Conservation (phyloP, 2,329 filamentous ascomycete genomes). For the Epichloe hybrida region DNA sequence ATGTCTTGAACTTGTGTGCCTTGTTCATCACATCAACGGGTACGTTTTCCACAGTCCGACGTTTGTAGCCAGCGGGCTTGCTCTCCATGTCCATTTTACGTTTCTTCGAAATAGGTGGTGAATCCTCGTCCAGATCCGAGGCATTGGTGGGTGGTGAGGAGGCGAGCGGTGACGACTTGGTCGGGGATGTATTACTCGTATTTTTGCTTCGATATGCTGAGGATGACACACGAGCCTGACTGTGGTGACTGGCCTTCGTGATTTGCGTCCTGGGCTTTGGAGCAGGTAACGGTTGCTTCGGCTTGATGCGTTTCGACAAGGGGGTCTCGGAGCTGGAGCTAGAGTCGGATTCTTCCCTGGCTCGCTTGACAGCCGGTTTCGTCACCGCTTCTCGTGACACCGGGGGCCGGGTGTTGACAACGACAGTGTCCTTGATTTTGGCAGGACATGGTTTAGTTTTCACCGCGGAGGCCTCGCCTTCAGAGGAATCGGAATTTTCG, state of each 20-base stretch:
- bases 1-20: constrained; percentile 41
- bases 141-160: constrained; percentile 53
- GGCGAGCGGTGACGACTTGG: constrained; percentile 52
- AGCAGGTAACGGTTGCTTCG: constrained; percentile 25
- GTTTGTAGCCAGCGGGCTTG: constrained; percentile 16
- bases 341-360: constrained; percentile 38
- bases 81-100: constrained; percentile 23
- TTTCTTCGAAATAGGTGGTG: constrained; percentile 25
- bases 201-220: constrained; percentile 28
- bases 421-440: constrained; percentile 20
- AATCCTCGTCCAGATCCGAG: constrained; percentile 41
- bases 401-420: constrained; percentile 21
- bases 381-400: constrained; percentile 18
- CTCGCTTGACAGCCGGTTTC: constrained; percentile 32
- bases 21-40: constrained; percentile 34
- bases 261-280: constrained; percentile 29
- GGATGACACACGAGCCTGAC: constrained; percentile 23
- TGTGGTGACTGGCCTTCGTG: constrained; percentile 33
- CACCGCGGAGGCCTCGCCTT: constrained; percentile 27
- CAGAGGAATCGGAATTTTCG: constrained; percentile 41
- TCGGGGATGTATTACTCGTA: constrained; percentile 41
- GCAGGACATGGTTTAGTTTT: constrained; percentile 17
- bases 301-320: constrained; percentile 43
- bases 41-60: constrained; percentile 16
- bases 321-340: constrained; percentile 48